Evolutionary conservation across 1,139 yeast species (phyloP), one percentile per base, ranked within the genome.

Genomic region (Magnusiomyces fungicola): DNA sequence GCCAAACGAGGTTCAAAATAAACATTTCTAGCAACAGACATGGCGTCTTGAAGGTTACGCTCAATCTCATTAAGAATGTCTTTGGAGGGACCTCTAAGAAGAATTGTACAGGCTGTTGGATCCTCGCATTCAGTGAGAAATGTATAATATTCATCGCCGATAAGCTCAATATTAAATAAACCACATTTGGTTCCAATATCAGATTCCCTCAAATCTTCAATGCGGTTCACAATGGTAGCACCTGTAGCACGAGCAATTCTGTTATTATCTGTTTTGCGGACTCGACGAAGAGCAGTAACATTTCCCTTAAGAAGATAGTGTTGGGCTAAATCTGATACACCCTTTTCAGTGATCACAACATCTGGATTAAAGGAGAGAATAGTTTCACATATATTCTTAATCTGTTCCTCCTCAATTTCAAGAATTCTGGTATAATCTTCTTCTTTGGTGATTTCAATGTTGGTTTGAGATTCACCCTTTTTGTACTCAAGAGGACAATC

Each of bases 381-480:
- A 59, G 82, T 85, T 53, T 88, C 96, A 70, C 97, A 90, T 74
- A 92, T 73, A 51, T 77, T 64, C 64, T 84, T 84, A 55, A 94
- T 92, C 71, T 94, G 99, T 68, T 94, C 98, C 72, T 94, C 99
- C 71, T 94, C 99, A 63, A 94, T 92, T 71, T 92, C 92, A 62
- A 94, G 74, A 56, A 90, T 81, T 69, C 97, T 80, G 67, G 84
- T 84, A 97, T 98, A 94, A 71, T 94, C 98, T 54, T 83, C 88
- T 68, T 92, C 97, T 64, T 88, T 88, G 47, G 96, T 84, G 68
- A 94, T 90, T 72, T 94, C 99, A 60, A 94, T 89, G 69, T 92
- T 92, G 51, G 98, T 92, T 69, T 94, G 98, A 2, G 97, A 89
- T 71, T 94, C 99, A 54, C 98, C 99, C 76, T 94, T 94, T 72